Evolutionary conservation across 371 early-diverging fungal species (phyloP).

Genomic region (Mortierella sp.): DNA sequence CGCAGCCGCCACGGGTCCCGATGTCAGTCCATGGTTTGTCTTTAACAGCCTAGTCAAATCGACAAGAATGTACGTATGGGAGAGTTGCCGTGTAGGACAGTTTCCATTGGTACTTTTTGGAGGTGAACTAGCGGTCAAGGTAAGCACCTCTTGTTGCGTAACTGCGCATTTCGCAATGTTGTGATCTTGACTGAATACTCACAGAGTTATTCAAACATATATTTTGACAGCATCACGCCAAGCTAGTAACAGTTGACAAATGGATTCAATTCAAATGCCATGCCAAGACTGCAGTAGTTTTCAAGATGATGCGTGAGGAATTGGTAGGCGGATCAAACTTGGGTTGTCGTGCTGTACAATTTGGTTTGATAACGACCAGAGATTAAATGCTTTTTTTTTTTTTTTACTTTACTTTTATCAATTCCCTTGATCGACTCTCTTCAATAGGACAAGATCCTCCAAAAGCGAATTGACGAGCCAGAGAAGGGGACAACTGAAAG

Average conservation of each 20-base stretch:
- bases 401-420: background rate
- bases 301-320: slow-evolving; percentile 70
- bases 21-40: slow-evolving; percentile 58
- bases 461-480: slow-evolving; percentile 53
- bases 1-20: slow-evolving; percentile 28
- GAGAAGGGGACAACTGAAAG: slow-evolving; percentile 39
- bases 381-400: background rate
- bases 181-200: background rate
- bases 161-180: background rate
- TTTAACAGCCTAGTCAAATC: slow-evolving; percentile 72
- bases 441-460: slow-evolving; percentile 53
- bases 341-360: background rate
- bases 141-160: slow-evolving; percentile 25
- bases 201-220: background rate
- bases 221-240: slow-evolving; percentile 64
- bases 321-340: slow-evolving; percentile 49
- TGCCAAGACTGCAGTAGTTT: slow-evolving; percentile 71
- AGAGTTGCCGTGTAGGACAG: slow-evolving; percentile 64
- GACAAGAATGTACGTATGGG: slow-evolving; percentile 67
- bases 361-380: background rate
- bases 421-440: background rate
- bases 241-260: slow-evolving; percentile 65
- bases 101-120: slow-evolving; percentile 68
- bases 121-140: slow-evolving; percentile 66
- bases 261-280: slow-evolving; percentile 75